phyloP scores from a whole-genome alignment of 2,329 filamentous ascomycete species.

The Akanthomyces dipterigenus region DNA sequence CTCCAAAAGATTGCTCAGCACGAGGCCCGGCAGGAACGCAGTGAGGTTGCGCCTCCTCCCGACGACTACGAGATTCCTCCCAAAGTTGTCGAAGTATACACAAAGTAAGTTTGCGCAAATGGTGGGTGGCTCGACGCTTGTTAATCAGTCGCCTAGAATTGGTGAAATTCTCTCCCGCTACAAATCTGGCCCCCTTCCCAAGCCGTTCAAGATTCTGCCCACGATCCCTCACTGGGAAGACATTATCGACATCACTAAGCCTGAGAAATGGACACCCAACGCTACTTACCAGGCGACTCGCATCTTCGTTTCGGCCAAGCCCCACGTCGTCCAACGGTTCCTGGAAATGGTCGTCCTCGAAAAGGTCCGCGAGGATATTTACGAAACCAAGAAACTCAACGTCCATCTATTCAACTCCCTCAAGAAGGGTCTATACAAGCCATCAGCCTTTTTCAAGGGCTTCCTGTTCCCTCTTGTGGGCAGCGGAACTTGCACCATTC shows the following conservation, averaged over 20 bases:
- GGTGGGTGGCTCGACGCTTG: slow-evolving; percentile 13
- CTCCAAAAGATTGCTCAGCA: slow-evolving; percentile 89
- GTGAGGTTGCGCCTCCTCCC: slow-evolving; percentile 41
- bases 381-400: slow-evolving; percentile 90
- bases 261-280: slow-evolving; percentile 68
- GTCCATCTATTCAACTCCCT: slow-evolving; percentile 89
- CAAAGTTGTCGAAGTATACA: slow-evolving; percentile 91
- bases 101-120: slow-evolving; percentile 52
- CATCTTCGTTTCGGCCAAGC: slow-evolving; percentile 83
- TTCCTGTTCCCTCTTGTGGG: slow-evolving; percentile 85
- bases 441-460: slow-evolving; percentile 93
- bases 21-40: slow-evolving; percentile 58
- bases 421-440: slow-evolving; percentile 90
- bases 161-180: slow-evolving; percentile 85
- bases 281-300: slow-evolving; percentile 80
- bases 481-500: slow-evolving; percentile 80
- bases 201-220: slow-evolving; percentile 95
- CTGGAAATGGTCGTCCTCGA: slow-evolving; percentile 82
- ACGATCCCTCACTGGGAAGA: slow-evolving; percentile 88
- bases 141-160: slow-evolving; percentile 44
- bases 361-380: slow-evolving; percentile 87
- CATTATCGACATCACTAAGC: slow-evolving; percentile 75
- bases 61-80: slow-evolving; percentile 81
- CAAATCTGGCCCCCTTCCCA: slow-evolving; percentile 92
- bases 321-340: slow-evolving; percentile 73